Evolutionary conservation across 148 eudicot genomes (phyloP), one percentile per base, ranked within the genome.

Genomic region (Heliamphora exappendiculata): DNA sequence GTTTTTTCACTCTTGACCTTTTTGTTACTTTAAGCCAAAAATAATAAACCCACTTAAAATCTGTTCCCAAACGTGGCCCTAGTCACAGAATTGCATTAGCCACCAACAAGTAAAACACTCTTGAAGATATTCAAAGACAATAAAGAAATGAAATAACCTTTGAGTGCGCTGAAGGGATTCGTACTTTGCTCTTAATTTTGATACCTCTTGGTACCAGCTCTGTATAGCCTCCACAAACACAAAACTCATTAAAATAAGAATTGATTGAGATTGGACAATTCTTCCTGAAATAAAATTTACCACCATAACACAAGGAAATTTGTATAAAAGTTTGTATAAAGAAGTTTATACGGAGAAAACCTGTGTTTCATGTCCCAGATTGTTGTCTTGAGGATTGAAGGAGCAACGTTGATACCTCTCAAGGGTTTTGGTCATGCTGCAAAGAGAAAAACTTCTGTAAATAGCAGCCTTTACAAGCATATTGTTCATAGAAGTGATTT

Each of bases 181-280:
- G 65, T 82, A 94, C 78, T 90, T 89, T 0, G 85, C 88, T 85
- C 86, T 88, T 81, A 94, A 81, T 77, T 84, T 88, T 1, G 90
- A 81, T 22, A 92, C 84, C 84, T 94, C 98, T 60, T 91, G 93
- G 81, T 75, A 80, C 97, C 97, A 92, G 74, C 89, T 89, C 98
- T 91, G 85, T 42, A 59, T 62, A 17, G 39, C 66, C n/a, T 77
- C 47, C 36, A 68, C n/a, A 55, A 33, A 54, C 16, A 53, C 29
- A 70, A 33, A 3, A 11, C 20, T 12, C 37, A 7, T 51, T 14
- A 66, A n/a, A n/a, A 33, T 22, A 4, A 12, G 31, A 24, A 39
- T 1, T 26, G 41, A 1, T 6, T 26, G 1, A 31, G 12, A 19
- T 11, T 1, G 45, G 37, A 9, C 5, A 37, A n/a, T 36, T 28